Evolutionary conservation across 331 rosid genomes (phyloP).

Genomic region (Malus hybrid): DNA sequence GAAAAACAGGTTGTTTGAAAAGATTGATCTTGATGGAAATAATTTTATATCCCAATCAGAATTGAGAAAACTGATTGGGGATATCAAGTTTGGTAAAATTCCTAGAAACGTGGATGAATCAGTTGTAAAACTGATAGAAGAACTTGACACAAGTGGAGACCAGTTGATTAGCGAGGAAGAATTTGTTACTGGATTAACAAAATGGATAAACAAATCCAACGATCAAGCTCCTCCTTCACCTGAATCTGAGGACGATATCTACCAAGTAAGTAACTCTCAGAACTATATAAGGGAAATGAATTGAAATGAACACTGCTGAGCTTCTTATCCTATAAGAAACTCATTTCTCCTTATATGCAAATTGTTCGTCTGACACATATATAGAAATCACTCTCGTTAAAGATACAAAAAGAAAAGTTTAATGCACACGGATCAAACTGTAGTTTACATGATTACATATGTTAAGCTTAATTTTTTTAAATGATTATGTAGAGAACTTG

Average conservation of each 20-base stretch:
- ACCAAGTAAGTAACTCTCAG: neutral
- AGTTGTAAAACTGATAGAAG: slow-evolving; percentile 6
- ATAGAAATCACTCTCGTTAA: too few species aligned
- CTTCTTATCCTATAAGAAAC: too few species aligned
- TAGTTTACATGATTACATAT: neutral
- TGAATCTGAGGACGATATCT: slow-evolving; percentile 7
- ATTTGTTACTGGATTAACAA: slow-evolving; percentile 7
- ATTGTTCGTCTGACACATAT: neutral
- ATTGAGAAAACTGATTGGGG: slow-evolving; percentile 1
- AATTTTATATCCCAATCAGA: slow-evolving; percentile 4
- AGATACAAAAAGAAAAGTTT: neutral
- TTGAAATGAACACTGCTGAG: too few species aligned
- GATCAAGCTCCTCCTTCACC: neutral
- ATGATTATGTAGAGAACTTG: slow-evolving; percentile 5
- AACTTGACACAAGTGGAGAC: slow-evolving; percentile 15
- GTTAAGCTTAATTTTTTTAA: neutral
- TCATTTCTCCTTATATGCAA: neutral
- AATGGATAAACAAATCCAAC: slow-evolving; percentile 5
- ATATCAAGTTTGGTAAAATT: slow-evolving; percentile 5
- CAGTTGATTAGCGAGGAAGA: slow-evolving; percentile 7
- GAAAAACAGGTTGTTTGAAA: slow-evolving; percentile 12
- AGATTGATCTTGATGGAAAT: slow-evolving; percentile 15
- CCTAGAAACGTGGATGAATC: neutral
- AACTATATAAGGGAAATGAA: neutral
- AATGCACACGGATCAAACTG: neutral